phyloP scores from a whole-genome alignment of 345 rosid genomes.

The Mallotus nudiflorus region DNA sequence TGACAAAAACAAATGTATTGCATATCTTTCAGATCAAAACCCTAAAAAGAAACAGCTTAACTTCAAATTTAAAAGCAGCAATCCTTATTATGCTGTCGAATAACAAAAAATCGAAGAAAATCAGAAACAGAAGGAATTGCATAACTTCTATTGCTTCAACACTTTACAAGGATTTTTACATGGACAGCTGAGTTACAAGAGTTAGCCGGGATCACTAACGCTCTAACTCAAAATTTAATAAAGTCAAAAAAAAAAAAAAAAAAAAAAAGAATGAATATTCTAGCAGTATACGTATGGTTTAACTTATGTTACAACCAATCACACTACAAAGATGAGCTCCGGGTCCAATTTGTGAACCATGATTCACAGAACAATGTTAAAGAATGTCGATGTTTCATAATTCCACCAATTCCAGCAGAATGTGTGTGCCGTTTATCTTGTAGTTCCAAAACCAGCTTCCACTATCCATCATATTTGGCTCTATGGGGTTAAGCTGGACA shows the following conservation, averaged over 20 bases:
- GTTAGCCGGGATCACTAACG: not conserved
- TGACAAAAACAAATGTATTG: not conserved
- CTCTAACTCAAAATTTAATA: conserved; percentile 7
- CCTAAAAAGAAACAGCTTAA: too few species aligned
- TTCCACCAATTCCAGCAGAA: conserved; percentile 58
- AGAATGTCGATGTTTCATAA: conserved; percentile 22
- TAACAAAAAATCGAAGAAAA: not conserved
- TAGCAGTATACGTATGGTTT: conserved; percentile 39
- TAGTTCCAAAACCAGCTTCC: conserved; percentile 96
- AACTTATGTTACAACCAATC: conserved; percentile 59
- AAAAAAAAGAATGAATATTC: not conserved
- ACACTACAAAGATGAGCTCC: conserved; percentile 4
- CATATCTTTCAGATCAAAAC: not conserved
- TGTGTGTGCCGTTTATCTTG: conserved; percentile 53
- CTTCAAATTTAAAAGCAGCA: too few species aligned
- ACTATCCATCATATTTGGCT: conserved; percentile 46
- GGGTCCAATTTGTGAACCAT: conserved; percentile 40
- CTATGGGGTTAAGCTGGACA: conserved; percentile 52
- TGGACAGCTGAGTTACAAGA: not conserved
- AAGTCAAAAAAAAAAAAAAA: not conserved
- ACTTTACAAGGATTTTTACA: conserved; percentile 17
- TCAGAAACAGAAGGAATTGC: not conserved
- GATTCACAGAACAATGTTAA: conserved; percentile 42
- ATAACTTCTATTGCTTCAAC: conserved; percentile 19
- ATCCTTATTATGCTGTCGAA: not conserved